These are phyloP conservation scores for Nannizzia gypsea DNA, from an alignment of 2,329 filamentous ascomycete genomes.

Conservation along the genomic window DNA sequence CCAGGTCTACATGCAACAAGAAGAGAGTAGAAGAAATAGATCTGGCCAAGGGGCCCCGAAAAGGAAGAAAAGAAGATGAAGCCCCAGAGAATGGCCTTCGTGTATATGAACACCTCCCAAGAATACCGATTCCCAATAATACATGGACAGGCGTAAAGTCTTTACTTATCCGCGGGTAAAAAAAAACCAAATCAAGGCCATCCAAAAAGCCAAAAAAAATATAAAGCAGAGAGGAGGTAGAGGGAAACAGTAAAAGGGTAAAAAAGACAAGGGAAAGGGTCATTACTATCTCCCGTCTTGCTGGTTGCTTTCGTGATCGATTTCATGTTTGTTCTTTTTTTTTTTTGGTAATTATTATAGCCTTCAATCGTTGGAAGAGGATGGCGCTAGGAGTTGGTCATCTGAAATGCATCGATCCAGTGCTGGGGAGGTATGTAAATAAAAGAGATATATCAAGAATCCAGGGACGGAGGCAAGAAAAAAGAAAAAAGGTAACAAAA, in stretches of 20 bases:
- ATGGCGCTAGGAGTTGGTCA: background rate
- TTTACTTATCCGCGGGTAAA: background rate
- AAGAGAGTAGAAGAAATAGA: background rate
- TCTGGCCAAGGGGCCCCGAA: background rate
- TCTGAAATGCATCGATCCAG: background rate
- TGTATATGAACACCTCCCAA: slow-evolving; percentile 5
- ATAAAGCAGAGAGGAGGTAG: background rate
- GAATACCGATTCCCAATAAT: background rate
- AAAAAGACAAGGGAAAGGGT: background rate
- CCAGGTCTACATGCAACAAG: slow-evolving; percentile 5
- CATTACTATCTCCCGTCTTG: background rate
- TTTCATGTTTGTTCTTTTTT: slow-evolving; percentile 6
- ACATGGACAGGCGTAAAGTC: background rate
- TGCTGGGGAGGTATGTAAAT: background rate
- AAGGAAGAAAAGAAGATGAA: background rate
- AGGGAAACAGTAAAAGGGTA: slow-evolving; percentile 4
- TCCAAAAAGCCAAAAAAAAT: background rate
- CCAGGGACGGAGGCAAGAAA: background rate
- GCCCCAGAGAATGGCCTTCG: background rate
- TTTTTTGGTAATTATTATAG: background rate
- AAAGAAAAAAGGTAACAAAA: background rate
- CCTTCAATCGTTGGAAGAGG: background rate
- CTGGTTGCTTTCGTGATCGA: slow-evolving; percentile 7
- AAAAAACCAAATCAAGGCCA: background rate
- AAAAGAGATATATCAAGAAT: background rate